Percentiles rank a stretch among this genome's conserved stretches.
Evolutionary conservation across 2,329 filamentous ascomycete genomes (phyloP).

Genomic region (Microsporum canis): DNA sequence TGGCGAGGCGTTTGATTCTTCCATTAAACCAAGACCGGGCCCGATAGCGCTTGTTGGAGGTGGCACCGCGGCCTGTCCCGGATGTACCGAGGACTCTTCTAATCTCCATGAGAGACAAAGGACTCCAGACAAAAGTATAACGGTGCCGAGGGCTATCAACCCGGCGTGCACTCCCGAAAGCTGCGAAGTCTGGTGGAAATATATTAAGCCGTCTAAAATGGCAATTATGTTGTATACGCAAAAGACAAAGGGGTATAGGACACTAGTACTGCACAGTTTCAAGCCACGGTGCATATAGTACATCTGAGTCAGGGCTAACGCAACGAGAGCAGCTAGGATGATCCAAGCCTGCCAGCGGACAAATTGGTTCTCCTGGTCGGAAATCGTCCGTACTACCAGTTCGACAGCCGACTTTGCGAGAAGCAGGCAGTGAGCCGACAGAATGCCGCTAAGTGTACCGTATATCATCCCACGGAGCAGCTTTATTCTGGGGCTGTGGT

Average conservation of each 20-base stretch:
- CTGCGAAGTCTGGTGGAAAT: slow-evolving; percentile 79
- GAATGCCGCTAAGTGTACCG: slow-evolving; percentile 78
- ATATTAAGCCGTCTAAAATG: slow-evolving; percentile 92
- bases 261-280: slow-evolving; percentile 87
- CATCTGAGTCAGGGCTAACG: slow-evolving; percentile 74
- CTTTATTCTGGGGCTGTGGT: slow-evolving; percentile 52
- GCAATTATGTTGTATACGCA: slow-evolving; percentile 99
- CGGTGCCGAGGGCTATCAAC: slow-evolving; percentile 69
- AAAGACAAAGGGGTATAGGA: slow-evolving; percentile 93
- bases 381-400: slow-evolving; percentile 72
- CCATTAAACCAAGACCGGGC: slow-evolving; percentile 71
- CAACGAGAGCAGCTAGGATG: slow-evolving; percentile 69
- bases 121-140: slow-evolving; percentile 75
- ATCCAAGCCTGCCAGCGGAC: slow-evolving; percentile 91
- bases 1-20: slow-evolving; percentile 35
- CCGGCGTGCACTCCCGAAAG: slow-evolving; percentile 61
- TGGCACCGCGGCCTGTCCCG: slow-evolving; percentile 30
- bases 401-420: slow-evolving; percentile 96
- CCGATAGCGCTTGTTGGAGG: slow-evolving; percentile 54
- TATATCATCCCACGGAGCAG: slow-evolving; percentile 75
- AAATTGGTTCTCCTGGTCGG: slow-evolving; percentile 85
- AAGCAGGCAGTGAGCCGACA: slow-evolving; percentile 85
- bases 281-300: slow-evolving; percentile 92
- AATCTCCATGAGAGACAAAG: slow-evolving; percentile 88
- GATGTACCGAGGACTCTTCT: slow-evolving; percentile 45